Evolutionary conservation across 352 stramenopile species (phyloP).

Genomic region (Pythium vanterpoolii): DNA sequence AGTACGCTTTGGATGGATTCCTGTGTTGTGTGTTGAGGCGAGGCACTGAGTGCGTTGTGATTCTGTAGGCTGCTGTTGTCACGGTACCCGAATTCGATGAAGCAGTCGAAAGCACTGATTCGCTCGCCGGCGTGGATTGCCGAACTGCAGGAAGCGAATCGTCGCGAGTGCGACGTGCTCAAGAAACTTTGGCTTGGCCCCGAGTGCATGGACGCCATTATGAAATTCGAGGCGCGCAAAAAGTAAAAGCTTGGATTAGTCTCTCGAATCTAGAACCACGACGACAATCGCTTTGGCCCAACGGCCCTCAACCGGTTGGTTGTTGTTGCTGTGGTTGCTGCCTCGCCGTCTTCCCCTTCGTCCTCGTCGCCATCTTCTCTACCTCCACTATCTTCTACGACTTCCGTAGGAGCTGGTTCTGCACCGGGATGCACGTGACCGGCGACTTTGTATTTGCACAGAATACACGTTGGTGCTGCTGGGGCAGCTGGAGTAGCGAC

Average conservation of each 20-base stretch:
- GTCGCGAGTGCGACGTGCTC: slow-evolving; percentile 54
- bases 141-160: slow-evolving; percentile 56
- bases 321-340: not conserved
- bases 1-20: no score
- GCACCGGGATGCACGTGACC: slow-evolving; percentile 22
- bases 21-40: no score
- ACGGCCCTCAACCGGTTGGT: not conserved
- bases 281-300: slow-evolving; percentile 19
- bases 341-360: not conserved
- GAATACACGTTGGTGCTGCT: slow-evolving; percentile 8
- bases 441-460: slow-evolving; percentile 27
- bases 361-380: not conserved
- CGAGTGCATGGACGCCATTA: slow-evolving; percentile 75
- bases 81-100: slow-evolving; percentile 60
- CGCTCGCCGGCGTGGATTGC: slow-evolving; percentile 40
- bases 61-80: slow-evolving; percentile 48
- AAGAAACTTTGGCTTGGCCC: slow-evolving; percentile 69
- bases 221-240: slow-evolving; percentile 75
- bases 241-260: slow-evolving; percentile 24
- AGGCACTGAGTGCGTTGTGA: no score
- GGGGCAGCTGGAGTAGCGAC: not conserved
- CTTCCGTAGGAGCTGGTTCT: slow-evolving; percentile 1
- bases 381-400: not conserved
- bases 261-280: slow-evolving; percentile 24
- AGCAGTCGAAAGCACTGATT: slow-evolving; percentile 62